Base-by-base conservation (phyloP, 139 green algal species). In the Coelastrella sp. region DNA sequence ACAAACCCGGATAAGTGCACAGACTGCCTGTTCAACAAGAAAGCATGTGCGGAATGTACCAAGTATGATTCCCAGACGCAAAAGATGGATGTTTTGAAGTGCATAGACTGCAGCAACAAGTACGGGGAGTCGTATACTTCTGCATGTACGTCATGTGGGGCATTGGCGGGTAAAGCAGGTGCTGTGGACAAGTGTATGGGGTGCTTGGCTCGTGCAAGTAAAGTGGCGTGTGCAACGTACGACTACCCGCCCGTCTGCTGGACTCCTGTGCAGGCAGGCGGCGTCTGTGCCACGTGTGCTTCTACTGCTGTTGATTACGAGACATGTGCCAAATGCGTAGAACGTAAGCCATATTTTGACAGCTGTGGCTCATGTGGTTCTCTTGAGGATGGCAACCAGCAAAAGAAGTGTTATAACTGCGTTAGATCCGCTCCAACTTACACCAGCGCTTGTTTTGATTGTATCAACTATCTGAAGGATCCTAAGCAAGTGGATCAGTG, bases 41-140 rank as follows among this genome's bases (percentile, higher is more conserved):
- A 86, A 59, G 22, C 59, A 0, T 86, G 80, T 23, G 59, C 60
- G 10, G 60, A 59, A 61, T 86, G 80, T 13, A 23, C 61, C 59
- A 76, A 59, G 14, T 22, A 22, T 16, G 13, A 77, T 11, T 32
- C n/a, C 80, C 61, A 14, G 61, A 10, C 54, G 32, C n/a, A 22
- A 7, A 76, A 22, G 20, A 20, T 86, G 7, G 80, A 74, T 61
- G 61, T 86, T 2, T 23, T 66, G 10, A 47, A 60, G 6, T 86
- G 80, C 59, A 86, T 86, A 10, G 47, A 74, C 61, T 86, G 80
- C 79, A 84, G 79, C 79, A 84, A 54, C 60, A 86, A 59, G 22
- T 86, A 76, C 19, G 80, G 80, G 6, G 80, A 13, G 6, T 22
- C 58, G 19, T 86, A 86, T 59, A 74, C 20, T 8, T 17, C 80